Conservation (phyloP, 2,329 filamentous ascomycete genomes). For the Dendryphion nanum region DNA sequence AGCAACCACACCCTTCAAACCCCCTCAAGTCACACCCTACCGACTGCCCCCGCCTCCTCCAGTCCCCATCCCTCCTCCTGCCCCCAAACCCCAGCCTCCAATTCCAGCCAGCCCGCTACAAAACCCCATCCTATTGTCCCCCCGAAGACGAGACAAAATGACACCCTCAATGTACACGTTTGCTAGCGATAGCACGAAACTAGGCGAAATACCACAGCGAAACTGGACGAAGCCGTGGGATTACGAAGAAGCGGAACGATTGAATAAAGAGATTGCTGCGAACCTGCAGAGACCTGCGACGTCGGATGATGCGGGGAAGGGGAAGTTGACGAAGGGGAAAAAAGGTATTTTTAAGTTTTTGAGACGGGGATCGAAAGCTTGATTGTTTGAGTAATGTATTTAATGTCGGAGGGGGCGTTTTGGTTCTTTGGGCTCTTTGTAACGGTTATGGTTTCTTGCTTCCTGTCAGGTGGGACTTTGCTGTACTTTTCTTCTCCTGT, state of each 20-base stretch:
- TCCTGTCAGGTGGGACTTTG: too few relatives aligned
- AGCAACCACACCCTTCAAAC: conserved; percentile 5
- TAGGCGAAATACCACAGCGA: conserved; percentile 49
- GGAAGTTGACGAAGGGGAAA: conserved; percentile 7
- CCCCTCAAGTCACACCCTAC: conserved; percentile 4
- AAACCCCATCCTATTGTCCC: conserved; percentile 7
- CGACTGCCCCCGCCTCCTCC: conserved; percentile 4
- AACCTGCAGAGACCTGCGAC: conserved; percentile 8
- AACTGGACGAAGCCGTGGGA: conserved; percentile 46
- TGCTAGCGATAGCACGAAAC: conserved; percentile 46
- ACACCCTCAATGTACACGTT: conserved; percentile 45
- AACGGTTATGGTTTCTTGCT: too few relatives aligned
- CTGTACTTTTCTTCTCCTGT: too few relatives aligned
- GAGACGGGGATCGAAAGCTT: conserved; percentile 5
- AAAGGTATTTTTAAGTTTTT: conserved; percentile 14
- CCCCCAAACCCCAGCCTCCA: conserved; percentile 2
- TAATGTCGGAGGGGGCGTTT: too few relatives aligned
- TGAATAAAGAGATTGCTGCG: conserved; percentile 41
- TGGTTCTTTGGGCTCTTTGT: too few relatives aligned
- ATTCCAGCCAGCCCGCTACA: conserved; percentile 2
- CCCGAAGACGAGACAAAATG: conserved; percentile 27
- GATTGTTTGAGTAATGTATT: too few relatives aligned
- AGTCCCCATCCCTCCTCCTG: conserved; percentile 5
- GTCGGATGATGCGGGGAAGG: conserved; percentile 2
- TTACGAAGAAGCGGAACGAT: conserved; percentile 40